These are phyloP conservation scores for Sugiyamaella novakii DNA, from an alignment of 1,139 yeast species.

Conservation along the genomic window DNA sequence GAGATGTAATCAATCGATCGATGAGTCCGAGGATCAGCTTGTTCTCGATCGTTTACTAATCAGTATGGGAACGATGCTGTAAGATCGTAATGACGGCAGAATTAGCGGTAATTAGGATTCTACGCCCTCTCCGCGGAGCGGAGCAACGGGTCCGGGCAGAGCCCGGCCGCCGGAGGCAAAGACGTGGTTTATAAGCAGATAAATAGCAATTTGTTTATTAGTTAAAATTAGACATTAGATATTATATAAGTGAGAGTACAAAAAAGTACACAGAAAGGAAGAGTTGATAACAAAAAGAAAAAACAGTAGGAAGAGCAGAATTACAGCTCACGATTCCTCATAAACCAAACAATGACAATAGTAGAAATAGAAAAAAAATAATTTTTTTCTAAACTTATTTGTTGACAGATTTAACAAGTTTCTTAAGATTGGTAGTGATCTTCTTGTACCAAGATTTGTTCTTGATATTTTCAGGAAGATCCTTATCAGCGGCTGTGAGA, in stretches of 20 bases:
- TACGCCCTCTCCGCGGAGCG: slow-evolving; percentile 9
- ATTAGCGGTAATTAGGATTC: too few relatives aligned
- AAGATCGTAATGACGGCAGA: too few relatives aligned
- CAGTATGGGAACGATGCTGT: too few relatives aligned
- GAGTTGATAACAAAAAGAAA: slow-evolving; percentile 15
- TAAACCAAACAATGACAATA: slow-evolving; percentile 14
- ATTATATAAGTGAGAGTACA: slow-evolving; percentile 7
- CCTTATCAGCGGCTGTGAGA: slow-evolving; percentile 19
- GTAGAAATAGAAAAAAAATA: slow-evolving; percentile 8
- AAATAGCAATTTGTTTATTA: slow-evolving; percentile 2
- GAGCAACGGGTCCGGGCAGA: slow-evolving; percentile 11
- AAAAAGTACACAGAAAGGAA: not conserved
- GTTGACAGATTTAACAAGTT: slow-evolving; percentile 42
- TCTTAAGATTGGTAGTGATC: slow-evolving; percentile 52
- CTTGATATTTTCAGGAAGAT: slow-evolving; percentile 37
- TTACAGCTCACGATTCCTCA: slow-evolving; percentile 18
- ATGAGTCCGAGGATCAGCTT: too few relatives aligned
- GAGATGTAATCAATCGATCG: too few relatives aligned
- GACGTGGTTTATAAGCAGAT: not conserved
- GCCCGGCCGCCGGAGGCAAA: slow-evolving; percentile 13
- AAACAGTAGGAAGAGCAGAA: slow-evolving; percentile 22
- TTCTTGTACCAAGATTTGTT: slow-evolving; percentile 57
- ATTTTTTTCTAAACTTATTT: not conserved
- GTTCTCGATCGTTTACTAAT: too few relatives aligned
- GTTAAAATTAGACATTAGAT: slow-evolving; percentile 20